Conservation (phyloP, 2,329 filamentous ascomycete species). For the Epichloe gansuensis region DNA sequence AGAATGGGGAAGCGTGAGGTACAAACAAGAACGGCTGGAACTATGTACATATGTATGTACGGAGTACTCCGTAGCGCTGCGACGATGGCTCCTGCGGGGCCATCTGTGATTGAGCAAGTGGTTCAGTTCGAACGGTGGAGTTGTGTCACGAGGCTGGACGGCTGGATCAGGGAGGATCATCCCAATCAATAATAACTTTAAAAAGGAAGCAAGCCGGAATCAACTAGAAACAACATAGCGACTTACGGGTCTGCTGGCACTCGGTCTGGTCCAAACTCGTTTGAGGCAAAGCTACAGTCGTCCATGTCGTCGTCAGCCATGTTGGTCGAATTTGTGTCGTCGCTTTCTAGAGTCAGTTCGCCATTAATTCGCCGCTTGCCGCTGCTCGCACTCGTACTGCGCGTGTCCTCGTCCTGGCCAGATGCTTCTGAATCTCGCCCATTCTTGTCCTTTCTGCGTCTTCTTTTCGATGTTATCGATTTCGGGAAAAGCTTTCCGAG, state of each 20-base stretch:
- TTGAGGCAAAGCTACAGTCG: slow-evolving; percentile 20
- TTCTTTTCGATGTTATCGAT: slow-evolving; percentile 34
- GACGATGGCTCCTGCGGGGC: no score
- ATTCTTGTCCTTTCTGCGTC: slow-evolving; percentile 32
- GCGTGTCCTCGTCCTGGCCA: slow-evolving; percentile 18
- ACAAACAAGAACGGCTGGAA: no score
- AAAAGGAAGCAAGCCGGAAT: neutral
- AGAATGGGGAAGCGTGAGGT: no score
- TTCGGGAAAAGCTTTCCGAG: slow-evolving; percentile 42
- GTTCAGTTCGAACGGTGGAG: no score
- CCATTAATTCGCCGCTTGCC: slow-evolving; percentile 11
- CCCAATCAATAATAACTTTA: no score
- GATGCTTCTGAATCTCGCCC: slow-evolving; percentile 23
- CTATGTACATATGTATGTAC: no score
- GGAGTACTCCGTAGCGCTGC: no score
- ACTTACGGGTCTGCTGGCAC: slow-evolving; percentile 11
- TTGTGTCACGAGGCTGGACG: no score
- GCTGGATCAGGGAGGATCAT: no score
- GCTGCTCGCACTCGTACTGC: slow-evolving; percentile 20
- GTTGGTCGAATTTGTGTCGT: slow-evolving; percentile 17
- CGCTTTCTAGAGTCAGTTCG: slow-evolving; percentile 24
- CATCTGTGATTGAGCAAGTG: no score
- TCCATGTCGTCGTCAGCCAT: slow-evolving; percentile 20
- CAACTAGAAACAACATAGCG: neutral
- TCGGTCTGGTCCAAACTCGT: slow-evolving; percentile 19